Base-by-base conservation (phyloP, 164 flowering plant genomes). In the Taxillus chinensis region DNA sequence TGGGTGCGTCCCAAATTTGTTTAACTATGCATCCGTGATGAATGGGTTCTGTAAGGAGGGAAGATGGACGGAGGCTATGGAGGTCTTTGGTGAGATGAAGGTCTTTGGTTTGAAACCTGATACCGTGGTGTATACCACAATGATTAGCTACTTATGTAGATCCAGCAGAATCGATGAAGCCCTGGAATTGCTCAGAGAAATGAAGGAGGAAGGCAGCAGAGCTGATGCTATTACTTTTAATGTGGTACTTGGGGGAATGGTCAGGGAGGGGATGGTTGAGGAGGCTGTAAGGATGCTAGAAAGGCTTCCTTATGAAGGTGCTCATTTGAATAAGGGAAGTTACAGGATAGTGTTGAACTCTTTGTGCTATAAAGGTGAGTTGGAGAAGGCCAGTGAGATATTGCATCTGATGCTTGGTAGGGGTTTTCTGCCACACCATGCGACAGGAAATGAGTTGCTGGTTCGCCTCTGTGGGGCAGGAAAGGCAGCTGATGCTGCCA, bases 31-130 rank as follows among this genome's bases (percentile, higher is more conserved):
- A 13, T 60, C 87, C 51, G 56, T 93, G 49, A 81, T 90, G 85
- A 82, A 83, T 62, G 97, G 99, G n/a, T 77, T 75, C 40, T 83
- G 89, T 61, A 84, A 81, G 63, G 95, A 80, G 65, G 91, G 90
- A 60, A 84, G 71, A 73, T 9, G 81, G 43, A 70, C 79, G 39
- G 90, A 90, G 61, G 95, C 86, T 8, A 77, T 65, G 67, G 79
- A 74, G 61, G 53, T 78, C 51, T 81, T 90, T 15, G 63, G 75
- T 12, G 91, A 90, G 66, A 87, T 90, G 84, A 85, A 78, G 77
- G 72, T 45, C 45, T 64, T 55, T 4, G 84, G 86, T 17, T 9
- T 87, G 64, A 80, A 78, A 63, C 78, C 68, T 0, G 99, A 93
- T 68, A 69, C 75, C n/a, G 81, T 89, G 57, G 62, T 79, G 41